Conservation (phyloP, 1,284 basidiomycete species). For the Chalciporus sp. region DNA sequence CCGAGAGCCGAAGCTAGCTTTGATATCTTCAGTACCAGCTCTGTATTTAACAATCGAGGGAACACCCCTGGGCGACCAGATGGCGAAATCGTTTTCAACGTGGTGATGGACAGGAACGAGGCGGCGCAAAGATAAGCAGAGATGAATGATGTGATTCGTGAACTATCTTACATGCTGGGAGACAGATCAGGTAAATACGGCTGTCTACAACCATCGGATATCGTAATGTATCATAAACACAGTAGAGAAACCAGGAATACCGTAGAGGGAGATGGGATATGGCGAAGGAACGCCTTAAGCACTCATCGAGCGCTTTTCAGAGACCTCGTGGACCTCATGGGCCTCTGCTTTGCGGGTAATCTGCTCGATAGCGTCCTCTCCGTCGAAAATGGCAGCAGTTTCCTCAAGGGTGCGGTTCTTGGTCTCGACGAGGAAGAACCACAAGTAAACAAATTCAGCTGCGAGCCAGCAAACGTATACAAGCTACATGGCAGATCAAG, state of each 20-base stretch:
- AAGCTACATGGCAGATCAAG: conserved; percentile 39
- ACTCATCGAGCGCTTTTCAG: conserved; percentile 35
- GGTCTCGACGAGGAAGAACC: conserved; percentile 72
- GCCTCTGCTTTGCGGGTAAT: conserved; percentile 35
- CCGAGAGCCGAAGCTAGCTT: no score
- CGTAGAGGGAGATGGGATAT: no score
- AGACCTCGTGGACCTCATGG: conserved; percentile 30
- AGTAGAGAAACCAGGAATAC: not conserved
- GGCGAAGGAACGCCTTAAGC: conserved; percentile 9
- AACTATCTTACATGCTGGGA: not conserved
- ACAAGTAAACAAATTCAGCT: conserved; percentile 64
- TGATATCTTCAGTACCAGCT: no score
- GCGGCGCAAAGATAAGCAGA: not conserved
- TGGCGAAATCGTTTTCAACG: not conserved
- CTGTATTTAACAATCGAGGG: no score
- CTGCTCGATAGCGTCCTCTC: conserved; percentile 50
- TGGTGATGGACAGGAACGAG: no score
- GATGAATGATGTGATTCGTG: not conserved
- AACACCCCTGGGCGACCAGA: not conserved
- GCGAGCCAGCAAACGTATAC: conserved; percentile 70
- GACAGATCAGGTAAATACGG: not conserved
- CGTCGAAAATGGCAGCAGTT: conserved; percentile 74
- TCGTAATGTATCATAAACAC: not conserved
- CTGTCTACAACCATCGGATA: not conserved
- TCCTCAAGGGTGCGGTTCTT: conserved; percentile 74